phyloP scores from a whole-genome alignment of 495 filamentous ascomycete genomes.

The Xylaria scruposa region DNA sequence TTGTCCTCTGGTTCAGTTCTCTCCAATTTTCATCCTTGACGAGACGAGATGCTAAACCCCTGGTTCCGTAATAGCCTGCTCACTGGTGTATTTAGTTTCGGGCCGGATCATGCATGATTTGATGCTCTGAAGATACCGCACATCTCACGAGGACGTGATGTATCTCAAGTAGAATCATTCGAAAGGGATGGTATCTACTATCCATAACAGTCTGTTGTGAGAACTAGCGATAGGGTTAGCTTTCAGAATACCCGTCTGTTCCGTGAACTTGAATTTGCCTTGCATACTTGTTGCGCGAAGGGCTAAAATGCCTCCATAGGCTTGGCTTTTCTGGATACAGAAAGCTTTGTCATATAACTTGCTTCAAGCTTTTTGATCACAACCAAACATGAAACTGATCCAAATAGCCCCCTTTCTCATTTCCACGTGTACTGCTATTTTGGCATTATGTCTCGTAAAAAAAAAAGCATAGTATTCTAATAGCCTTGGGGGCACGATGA shows the following conservation, averaged over 20 bases:
- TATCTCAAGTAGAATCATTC: not conserved
- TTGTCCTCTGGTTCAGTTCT: not conserved
- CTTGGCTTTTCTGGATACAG: not conserved
- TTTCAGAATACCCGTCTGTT: not conserved
- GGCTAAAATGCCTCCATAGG: not conserved
- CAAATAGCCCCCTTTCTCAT: not conserved
- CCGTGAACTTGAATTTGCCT: not conserved
- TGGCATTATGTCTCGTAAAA: not conserved
- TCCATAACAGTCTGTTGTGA: not conserved
- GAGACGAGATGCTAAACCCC: not conserved
- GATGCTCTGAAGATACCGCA: not conserved
- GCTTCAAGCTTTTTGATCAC: not conserved
- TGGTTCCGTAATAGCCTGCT: not conserved
- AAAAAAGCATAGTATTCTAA: not conserved
- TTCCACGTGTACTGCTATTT: not conserved
- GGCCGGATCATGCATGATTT: not conserved
- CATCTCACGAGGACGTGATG: not conserved
- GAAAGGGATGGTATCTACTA: not conserved
- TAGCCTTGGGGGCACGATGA: not conserved
- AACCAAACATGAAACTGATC: not conserved
- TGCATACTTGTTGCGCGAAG: not conserved
- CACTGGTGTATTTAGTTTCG: not conserved
- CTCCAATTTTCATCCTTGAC: not conserved
- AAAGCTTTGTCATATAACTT: not conserved
- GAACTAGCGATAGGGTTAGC: not conserved